Evolutionary conservation across 495 filamentous ascomycete species (phyloP), one percentile per base, ranked within the genome.

Genomic region (Aspergillus panamensis): DNA sequence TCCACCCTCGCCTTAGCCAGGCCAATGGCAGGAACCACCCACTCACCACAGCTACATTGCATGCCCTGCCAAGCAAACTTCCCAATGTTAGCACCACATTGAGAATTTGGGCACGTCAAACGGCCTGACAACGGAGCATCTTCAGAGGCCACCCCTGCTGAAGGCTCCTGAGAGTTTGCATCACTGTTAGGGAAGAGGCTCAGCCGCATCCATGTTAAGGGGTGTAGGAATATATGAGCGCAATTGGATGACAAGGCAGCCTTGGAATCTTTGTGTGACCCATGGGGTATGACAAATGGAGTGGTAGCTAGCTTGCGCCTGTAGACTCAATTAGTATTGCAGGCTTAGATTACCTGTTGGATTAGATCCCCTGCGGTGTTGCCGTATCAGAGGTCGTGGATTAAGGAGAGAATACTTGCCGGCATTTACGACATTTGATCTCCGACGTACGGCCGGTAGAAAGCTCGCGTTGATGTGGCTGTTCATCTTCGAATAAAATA

Each of bases 51-150:
- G 61, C 87, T 96, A 75, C 94, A 98, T 71, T 83, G 86, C 77
- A 97, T 84, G 53, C 95, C 94, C 66, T 95, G 89, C 93, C 95
- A 98, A 30, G 92, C 88, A 64, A 96, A 97, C 60, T 92, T 87
- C 42, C 95, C 94, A 20, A 97, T 84, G 48, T 91, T 90, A 17
- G 86, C 83, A 13, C 72, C 75, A 66, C 94, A 97, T 61, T 87
- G 88, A 0, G 66, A 33, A 62, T 87, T 87, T 29, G 93, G 91
- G 67, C 93, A 97, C 40, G 86, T 86, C 40, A 98, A 70, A 29
- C 91, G 85, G 8, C 92, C 92, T 10, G 90, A 87, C 16, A 97
- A 75, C 40, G 85, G 84, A 25, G 89, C 82, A 44, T 73, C 68
- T 48, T 88, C 87, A 1, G 68, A 50, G 19, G 63, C 51, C 0